Base-by-base conservation (phyloP, 2,329 filamentous ascomycete species). In the Clarireedia monteithiana region DNA sequence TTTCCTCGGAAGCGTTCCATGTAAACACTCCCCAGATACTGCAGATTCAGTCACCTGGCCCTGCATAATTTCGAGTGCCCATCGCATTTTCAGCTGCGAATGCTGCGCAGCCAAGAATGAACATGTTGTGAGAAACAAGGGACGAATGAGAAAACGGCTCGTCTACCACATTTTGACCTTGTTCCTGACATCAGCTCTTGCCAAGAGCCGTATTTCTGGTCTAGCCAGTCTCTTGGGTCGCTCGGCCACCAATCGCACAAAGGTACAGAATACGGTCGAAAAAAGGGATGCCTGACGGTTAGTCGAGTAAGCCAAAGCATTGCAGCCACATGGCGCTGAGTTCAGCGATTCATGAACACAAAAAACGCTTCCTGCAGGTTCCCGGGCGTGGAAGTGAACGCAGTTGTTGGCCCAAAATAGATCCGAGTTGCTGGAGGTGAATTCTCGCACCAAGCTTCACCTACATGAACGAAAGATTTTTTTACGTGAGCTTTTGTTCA, bases 101-200 rank as follows among this genome's bases (percentile, higher is more conserved):
- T 6, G 23, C 36, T 49, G 23, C 24, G 6, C 6, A n/a, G 17
- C 7, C 15, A 48, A 36, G 50, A 27, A 38, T 48, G 24, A 44
- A 17, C 7, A 17, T 15, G 14, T n/a, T 12, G 20, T 24, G 10
- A 48, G 10, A 20, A 10, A 10, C 10, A 39, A 47, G 23, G 40
- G 10, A 30, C 52, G 23, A 54, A 42, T 49, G 20, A 54, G 34
- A 5, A 27, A 34, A 40, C 45, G 24, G 30, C 45, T 49, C 52
- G 52, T 40, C 45, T 42, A 24, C 45, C 45, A 49, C 44, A 53
- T 30, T 53, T 48, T 12, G 44, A 53, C 27, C 36, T 6, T 4
- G 45, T 54, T 49, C 52, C 45, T 54, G 52, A 24, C 36, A 49
- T 49, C 52, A 54, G 52, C 34, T 40, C n/a, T 49, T 24, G 44